Evolutionary conservation across 2,329 filamentous ascomycete genomes (phyloP).

Genomic region (Microdochium trichocladiopsis): DNA sequence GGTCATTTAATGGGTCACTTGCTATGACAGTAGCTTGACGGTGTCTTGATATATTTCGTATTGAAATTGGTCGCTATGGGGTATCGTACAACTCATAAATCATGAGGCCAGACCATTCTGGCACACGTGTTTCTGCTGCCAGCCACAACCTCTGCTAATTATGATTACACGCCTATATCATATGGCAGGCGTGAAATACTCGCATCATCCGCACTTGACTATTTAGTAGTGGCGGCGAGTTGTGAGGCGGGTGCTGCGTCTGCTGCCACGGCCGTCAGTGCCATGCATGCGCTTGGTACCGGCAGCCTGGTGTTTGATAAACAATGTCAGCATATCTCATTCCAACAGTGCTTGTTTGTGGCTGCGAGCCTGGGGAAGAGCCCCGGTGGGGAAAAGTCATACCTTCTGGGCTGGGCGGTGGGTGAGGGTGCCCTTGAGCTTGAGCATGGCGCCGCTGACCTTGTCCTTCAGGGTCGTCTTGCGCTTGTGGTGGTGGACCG

Average conservation of each 20-base stretch:
- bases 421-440: constrained; percentile 63
- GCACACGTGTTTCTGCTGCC: neutral
- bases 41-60: neutral
- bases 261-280: constrained; percentile 60
- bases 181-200: neutral
- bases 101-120: neutral
- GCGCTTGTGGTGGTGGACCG: constrained; percentile 57
- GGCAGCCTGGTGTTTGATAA: constrained; percentile 52
- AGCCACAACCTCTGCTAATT: neutral
- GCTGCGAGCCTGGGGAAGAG: too few species aligned
- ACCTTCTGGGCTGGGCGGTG: constrained; percentile 65
- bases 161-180: neutral
- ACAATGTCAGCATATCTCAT: constrained; percentile 2
- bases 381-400: constrained; percentile 8
- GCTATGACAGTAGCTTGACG: too few species aligned
- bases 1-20: too few species aligned
- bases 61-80: neutral
- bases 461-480: constrained; percentile 68
- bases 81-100: neutral
- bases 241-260: constrained; percentile 13
- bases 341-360: neutral
- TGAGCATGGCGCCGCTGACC: constrained; percentile 68
- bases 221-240: constrained; percentile 2
- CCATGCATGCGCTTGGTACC: constrained; percentile 68
- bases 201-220: neutral